A percentile compares a stretch with the other conserved stretches of the same genome.
Conservation (phyloP, 2,329 filamentous ascomycete genomes). For the Phyllosticta capitalensis region DNA sequence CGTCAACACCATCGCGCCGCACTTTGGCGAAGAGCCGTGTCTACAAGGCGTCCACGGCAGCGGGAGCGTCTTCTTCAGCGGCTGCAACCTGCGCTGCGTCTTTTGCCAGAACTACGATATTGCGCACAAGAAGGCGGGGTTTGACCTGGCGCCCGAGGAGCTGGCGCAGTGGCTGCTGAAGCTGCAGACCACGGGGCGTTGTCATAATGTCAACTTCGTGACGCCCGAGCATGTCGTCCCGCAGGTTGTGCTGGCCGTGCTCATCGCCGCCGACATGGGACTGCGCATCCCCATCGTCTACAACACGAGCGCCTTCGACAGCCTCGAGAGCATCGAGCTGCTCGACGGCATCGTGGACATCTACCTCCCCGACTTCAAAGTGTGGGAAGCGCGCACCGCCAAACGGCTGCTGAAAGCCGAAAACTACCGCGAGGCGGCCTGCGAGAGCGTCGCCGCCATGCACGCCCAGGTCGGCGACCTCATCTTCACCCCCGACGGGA, state of each 20-base stretch:
- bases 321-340: slow-evolving; percentile 58
- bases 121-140: slow-evolving; percentile 69
- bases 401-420: slow-evolving; percentile 68
- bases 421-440: slow-evolving; percentile 61
- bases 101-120: slow-evolving; percentile 81
- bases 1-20: slow-evolving; percentile 76
- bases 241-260: slow-evolving; percentile 67
- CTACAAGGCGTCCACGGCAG: slow-evolving; percentile 74
- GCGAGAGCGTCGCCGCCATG: slow-evolving; percentile 72
- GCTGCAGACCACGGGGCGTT: slow-evolving; percentile 65
- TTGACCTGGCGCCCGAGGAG: slow-evolving; percentile 68
- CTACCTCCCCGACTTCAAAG: slow-evolving; percentile 82
- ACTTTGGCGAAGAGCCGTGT: slow-evolving; percentile 78
- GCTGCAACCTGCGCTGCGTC: slow-evolving; percentile 65
- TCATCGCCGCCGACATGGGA: slow-evolving; percentile 62
- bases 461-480: slow-evolving; percentile 73
- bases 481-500: slow-evolving; percentile 70
- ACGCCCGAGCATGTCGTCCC: slow-evolving; percentile 83
- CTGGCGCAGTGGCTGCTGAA: slow-evolving; percentile 77
- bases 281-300: slow-evolving; percentile 68
- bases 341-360: slow-evolving; percentile 76
- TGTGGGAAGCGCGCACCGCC: slow-evolving; percentile 59
- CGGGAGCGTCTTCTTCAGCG: slow-evolving; percentile 72
- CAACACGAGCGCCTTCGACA: slow-evolving; percentile 78
- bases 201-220: slow-evolving; percentile 86